Conservation (phyloP, 768 basidiomycete species). For the Mycena indigotica region DNA sequence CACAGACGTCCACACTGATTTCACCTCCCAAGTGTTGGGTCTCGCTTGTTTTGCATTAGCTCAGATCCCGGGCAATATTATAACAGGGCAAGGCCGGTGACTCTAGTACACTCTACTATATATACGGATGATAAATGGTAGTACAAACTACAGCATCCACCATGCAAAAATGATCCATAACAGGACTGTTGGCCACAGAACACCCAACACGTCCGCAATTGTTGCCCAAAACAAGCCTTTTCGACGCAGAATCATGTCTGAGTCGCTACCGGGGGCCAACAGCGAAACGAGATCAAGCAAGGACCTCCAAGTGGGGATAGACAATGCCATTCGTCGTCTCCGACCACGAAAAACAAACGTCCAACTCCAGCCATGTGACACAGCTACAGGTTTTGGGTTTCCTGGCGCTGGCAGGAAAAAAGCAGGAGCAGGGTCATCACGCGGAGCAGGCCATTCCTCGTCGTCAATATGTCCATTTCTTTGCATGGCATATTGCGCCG, state of each 20-base stretch:
- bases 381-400: conserved; percentile 21
- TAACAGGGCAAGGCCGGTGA: background rate
- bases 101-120: background rate
- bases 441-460: conserved; percentile 41
- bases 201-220: conserved; percentile 39
- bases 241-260: conserved; percentile 22
- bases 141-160: conserved; percentile 34
- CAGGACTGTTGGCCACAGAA: conserved; percentile 40
- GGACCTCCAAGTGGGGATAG: conserved; percentile 39
- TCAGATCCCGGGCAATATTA: conserved; percentile 17
- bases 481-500: conserved; percentile 49
- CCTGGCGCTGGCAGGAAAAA: conserved; percentile 44
- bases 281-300: conserved; percentile 17
- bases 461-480: conserved; percentile 38
- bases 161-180: conserved; percentile 42
- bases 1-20: background rate
- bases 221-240: conserved; percentile 39
- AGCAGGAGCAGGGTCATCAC: conserved; percentile 23
- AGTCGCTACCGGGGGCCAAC: conserved; percentile 18
- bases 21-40: conserved; percentile 18
- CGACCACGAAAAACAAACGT: conserved; percentile 58
- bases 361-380: conserved; percentile 43
- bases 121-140: background rate
- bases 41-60: conserved; percentile 20
- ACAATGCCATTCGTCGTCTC: conserved; percentile 54